A percentile compares a stretch with the other conserved stretches of the same genome.
Conservation (phyloP, 2,329 filamentous ascomycete genomes). For the Cladosporium colombiae region DNA sequence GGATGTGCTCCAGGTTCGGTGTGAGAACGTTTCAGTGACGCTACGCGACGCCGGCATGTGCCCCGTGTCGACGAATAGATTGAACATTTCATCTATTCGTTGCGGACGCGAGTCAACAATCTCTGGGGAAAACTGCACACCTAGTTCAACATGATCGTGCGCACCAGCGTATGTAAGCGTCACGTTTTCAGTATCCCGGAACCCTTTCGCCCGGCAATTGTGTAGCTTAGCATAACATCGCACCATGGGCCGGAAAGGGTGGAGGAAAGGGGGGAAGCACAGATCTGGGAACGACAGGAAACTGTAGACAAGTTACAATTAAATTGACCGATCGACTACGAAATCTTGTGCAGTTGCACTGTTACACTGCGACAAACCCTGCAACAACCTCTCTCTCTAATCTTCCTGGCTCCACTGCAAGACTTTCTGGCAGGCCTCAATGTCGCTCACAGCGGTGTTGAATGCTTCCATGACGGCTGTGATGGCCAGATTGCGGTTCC, state of each 20-base stretch:
- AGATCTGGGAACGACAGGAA: background rate
- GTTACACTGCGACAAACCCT: background rate
- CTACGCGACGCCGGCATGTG: background rate
- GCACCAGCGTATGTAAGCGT: background rate
- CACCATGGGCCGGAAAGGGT: background rate
- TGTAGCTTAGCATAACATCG: background rate
- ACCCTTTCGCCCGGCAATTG: background rate
- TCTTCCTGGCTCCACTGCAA: conserved; percentile 44
- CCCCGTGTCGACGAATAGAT: background rate
- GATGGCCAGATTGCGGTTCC: conserved; percentile 78
- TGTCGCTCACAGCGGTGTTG: conserved; percentile 71
- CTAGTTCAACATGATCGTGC: background rate
- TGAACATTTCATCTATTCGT: background rate
- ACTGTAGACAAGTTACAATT: background rate
- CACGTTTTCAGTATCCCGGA: background rate
- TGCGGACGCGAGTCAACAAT: background rate
- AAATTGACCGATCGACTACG: background rate
- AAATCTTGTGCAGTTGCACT: background rate
- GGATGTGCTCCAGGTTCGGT: background rate
- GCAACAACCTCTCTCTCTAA: background rate
- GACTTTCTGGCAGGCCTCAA: conserved; percentile 56
- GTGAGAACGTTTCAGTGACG: conserved; percentile 1
- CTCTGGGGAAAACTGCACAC: background rate
- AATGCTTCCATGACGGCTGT: conserved; percentile 67
- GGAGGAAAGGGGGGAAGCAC: background rate